phyloP scores from a whole-genome alignment of 2,329 filamentous ascomycete species.

The Paraphoma sp. region DNA sequence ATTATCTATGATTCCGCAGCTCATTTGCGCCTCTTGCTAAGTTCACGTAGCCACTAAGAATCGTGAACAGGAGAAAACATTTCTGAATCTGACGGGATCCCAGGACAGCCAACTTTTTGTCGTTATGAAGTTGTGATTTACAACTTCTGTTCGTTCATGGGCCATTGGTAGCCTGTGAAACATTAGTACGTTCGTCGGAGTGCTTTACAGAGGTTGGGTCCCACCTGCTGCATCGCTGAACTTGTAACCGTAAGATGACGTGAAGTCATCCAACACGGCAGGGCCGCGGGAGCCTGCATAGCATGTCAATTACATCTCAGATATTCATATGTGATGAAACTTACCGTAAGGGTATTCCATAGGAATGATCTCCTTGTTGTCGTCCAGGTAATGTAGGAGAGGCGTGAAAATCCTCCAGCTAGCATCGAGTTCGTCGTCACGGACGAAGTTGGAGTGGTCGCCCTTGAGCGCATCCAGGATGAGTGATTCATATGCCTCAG shows the following conservation, averaged over 20 bases:
- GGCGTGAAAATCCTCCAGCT: constrained; percentile 99
- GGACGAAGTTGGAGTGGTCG: constrained; percentile 93
- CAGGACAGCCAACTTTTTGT: constrained; percentile 24
- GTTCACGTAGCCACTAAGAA: constrained; percentile 5
- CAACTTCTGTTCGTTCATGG: constrained; percentile 47
- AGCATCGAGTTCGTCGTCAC: constrained; percentile 79
- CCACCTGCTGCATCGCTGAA: constrained; percentile 91
- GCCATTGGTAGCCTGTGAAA: constrained; percentile 48
- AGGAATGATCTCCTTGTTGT: constrained; percentile 98
- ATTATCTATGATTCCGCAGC: constrained; percentile 18
- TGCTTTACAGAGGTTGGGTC: constrained; percentile 17
- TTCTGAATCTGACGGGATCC: constrained; percentile 17
- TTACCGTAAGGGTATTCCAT: constrained; percentile 99
- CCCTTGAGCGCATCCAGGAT: constrained; percentile 98
- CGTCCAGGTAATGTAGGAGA: constrained; percentile 95
- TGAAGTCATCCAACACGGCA: constrained; percentile 96
- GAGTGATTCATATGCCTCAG: constrained; percentile 97
- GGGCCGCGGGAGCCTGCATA: constrained; percentile 92
- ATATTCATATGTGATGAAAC: constrained; percentile 38
- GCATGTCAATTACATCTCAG: background rate
- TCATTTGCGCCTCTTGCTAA: constrained; percentile 1
- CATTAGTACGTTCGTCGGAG: constrained; percentile 21
- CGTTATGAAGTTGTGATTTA: constrained; percentile 21
- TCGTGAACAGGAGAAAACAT: constrained; percentile 10
- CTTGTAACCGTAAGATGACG: constrained; percentile 96